phyloP scores from a whole-genome alignment of 331 rosid genomes.

The Cydonia oblonga region DNA sequence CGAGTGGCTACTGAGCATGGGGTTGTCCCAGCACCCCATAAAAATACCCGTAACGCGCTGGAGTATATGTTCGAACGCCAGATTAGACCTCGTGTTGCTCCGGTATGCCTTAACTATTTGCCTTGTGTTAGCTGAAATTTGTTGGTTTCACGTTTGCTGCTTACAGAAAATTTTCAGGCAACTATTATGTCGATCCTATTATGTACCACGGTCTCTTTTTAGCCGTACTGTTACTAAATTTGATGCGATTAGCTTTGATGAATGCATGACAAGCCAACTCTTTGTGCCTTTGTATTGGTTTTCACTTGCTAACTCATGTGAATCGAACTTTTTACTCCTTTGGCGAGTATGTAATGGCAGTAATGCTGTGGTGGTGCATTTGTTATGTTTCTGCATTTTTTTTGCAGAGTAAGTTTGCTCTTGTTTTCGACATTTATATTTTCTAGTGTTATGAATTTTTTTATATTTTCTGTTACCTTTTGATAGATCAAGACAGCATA shows the following conservation, averaged over 20 bases:
- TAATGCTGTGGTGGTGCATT: neutral
- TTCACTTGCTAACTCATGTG: neutral
- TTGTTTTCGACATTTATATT: neutral
- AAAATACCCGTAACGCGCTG: conserved; percentile 41
- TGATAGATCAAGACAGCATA: conserved; percentile 65
- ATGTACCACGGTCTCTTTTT: no score
- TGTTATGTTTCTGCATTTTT: neutral
- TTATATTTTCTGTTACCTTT: neutral
- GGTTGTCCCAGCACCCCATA: conserved; percentile 72
- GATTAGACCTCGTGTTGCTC: conserved; percentile 42
- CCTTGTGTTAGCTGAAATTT: neutral
- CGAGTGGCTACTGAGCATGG: conserved; percentile 73
- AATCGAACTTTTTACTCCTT: neutral
- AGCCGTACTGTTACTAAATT: neutral
- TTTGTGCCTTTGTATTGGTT: neutral
- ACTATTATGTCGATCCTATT: no score
- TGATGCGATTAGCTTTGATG: neutral
- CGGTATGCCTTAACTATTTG: conserved; percentile 25
- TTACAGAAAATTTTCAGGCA: neutral
- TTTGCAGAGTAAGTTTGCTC: neutral
- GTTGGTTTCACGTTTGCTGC: neutral
- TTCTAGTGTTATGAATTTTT: neutral
- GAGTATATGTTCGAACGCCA: conserved; percentile 82
- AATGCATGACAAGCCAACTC: neutral
- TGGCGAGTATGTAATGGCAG: neutral